phyloP scores from a whole-genome alignment of 1,139 yeast species.

The Suhomyces kunorum region DNA sequence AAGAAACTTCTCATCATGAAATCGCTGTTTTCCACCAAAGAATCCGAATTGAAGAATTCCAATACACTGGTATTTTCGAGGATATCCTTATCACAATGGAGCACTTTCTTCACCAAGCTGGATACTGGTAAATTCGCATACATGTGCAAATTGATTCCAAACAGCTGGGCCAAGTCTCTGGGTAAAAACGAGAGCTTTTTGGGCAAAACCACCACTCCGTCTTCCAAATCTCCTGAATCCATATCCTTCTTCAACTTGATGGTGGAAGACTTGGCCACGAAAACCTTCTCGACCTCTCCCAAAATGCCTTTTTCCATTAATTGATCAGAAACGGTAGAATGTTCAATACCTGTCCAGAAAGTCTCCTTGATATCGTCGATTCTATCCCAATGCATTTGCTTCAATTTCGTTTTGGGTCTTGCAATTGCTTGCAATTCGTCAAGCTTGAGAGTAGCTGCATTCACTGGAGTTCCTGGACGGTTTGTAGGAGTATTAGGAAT shows the following conservation, averaged over 20 bases:
- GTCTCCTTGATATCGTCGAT: constrained; percentile 71
- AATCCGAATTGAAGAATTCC: constrained; percentile 79
- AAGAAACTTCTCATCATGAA: constrained; percentile 63
- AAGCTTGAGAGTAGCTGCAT: neutral
- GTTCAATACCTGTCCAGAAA: constrained; percentile 71
- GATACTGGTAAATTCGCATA: constrained; percentile 64
- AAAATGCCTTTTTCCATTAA: constrained; percentile 72
- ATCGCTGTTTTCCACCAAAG: constrained; percentile 69
- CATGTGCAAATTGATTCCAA: constrained; percentile 89
- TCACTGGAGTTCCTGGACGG: constrained; percentile 4
- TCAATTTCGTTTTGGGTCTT: constrained; percentile 66
- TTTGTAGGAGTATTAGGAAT: constrained; percentile 8
- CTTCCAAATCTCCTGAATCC: constrained; percentile 26
- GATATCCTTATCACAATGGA: constrained; percentile 72
- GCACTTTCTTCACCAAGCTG: constrained; percentile 62
- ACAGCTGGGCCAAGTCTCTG: constrained; percentile 76
- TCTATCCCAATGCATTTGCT: constrained; percentile 96
- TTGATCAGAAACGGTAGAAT: constrained; percentile 49
- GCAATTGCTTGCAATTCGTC: constrained; percentile 19
- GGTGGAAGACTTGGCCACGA: constrained; percentile 60
- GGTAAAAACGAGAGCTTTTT: constrained; percentile 65
- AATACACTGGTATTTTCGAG: constrained; percentile 68
- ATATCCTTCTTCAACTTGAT: constrained; percentile 42
- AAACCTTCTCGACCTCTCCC: constrained; percentile 74
- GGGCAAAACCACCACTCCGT: constrained; percentile 30